A percentile compares a stretch with the other conserved stretches of the same genome.
These are phyloP conservation scores for Rosa rugosa DNA, from an alignment of 306 rosid species.

Conservation along the genomic window DNA sequence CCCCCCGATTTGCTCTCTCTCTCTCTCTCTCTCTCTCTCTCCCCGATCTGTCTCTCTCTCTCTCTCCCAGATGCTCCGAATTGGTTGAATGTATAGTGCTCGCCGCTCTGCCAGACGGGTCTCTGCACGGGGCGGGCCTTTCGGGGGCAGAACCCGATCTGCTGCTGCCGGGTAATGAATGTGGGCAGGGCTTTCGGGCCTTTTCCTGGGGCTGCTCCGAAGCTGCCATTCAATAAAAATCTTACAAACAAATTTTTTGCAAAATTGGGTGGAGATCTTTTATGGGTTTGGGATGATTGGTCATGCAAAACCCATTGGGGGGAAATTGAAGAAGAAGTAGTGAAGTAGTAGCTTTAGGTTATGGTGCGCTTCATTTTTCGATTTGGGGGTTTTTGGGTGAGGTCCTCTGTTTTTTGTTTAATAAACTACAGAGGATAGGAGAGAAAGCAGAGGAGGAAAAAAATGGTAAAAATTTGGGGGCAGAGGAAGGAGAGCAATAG, in stretches of 20 bases:
- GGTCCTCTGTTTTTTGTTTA: constrained; percentile 50
- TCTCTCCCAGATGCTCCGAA: too few relatives aligned
- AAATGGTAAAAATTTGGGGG: constrained; percentile 26
- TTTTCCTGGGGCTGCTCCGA: constrained; percentile 54
- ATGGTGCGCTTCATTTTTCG: constrained; percentile 30
- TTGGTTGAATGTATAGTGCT: constrained; percentile 61
- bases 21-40: too few relatives aligned
- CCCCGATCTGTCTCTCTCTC: too few relatives aligned
- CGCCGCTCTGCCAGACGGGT: constrained; percentile 99
- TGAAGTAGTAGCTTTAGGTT: constrained; percentile 31
- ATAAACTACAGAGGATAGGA: constrained; percentile 47
- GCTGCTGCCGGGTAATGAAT: constrained; percentile 97
- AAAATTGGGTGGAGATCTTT: background rate
- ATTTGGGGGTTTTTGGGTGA: constrained; percentile 11
- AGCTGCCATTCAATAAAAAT: constrained; percentile 26
- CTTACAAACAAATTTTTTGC: too few relatives aligned
- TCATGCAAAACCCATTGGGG: constrained; percentile 27
- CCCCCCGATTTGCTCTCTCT: too few relatives aligned
- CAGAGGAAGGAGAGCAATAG: constrained; percentile 18
- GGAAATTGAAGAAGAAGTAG: background rate
- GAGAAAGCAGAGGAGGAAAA: constrained; percentile 13
- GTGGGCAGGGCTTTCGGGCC: constrained; percentile 53
- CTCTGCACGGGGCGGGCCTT: constrained; percentile 70
- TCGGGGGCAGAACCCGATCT: constrained; percentile 99
- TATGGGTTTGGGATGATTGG: constrained; percentile 20